Evolutionary conservation across 768 basidiomycete species (phyloP), one percentile per base, ranked within the genome.

Genomic region (Pulveroboletus sp.): DNA sequence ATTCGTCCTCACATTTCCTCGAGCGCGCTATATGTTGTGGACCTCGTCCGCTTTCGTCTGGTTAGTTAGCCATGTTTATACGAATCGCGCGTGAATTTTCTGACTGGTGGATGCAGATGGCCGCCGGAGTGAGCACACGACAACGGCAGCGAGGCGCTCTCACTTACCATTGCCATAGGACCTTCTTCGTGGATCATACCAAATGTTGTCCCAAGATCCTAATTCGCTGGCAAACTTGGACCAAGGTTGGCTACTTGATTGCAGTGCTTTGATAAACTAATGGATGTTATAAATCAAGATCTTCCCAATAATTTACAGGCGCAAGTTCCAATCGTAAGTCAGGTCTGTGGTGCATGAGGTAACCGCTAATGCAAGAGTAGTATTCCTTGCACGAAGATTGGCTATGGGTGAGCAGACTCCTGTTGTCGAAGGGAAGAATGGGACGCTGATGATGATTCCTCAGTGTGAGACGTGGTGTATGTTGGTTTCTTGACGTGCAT

Each of bases 381-480:
- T 87, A 80, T 69, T 93, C 96, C 0, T 73, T 98, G 14, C 81
- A 82, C 51, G 88, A 93, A 68, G 89, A 93, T 60, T 99, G 96
- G 96, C 71, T 98, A 58, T 99, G 96, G 95, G 89, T 91, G 66
- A 46, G 79, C 76, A 14, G 7, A 42, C 26, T 26, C 17, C 7
- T 15, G 17, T 30, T 24, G 8, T 43, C 27, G 35, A 43, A 39
- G 3, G 21, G 21, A 41, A 38, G 27, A 30, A 28, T 37, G 10
- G 39, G 35, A 38, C 30, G 12, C 59, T 56, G 57, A 47, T 18
- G 39, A 26, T 10, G n/a, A 12, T 38, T 31, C 11, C 18, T 30
- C 43, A 92, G 90, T 98, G 95, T 65, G 95, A 98, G 75, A 98
- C 95, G 0, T 98, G 96, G 96, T 99, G 96, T 82, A 80, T 52